Percentiles rank a stretch among this genome's conserved stretches.
These are phyloP conservation scores for Nemania serpens DNA, from an alignment of 2,329 filamentous ascomycete species.

Conservation along the genomic window DNA sequence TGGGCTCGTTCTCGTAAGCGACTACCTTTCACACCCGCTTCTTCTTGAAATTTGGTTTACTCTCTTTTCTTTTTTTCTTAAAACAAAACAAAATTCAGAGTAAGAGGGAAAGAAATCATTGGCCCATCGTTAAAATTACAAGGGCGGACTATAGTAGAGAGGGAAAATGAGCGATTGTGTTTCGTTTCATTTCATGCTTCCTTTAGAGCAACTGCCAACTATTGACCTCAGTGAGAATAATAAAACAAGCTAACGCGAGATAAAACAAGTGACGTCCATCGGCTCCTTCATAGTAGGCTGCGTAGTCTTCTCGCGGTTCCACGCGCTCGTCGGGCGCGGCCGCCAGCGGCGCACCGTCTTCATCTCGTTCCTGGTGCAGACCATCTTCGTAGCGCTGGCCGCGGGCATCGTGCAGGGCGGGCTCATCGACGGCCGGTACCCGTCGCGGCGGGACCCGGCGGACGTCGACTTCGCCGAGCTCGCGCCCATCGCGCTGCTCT, in stretches of 20 bases:
- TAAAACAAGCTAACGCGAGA: background rate
- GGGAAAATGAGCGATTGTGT: too few species aligned
- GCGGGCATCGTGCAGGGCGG: slow-evolving; percentile 39
- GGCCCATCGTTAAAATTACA: too few species aligned
- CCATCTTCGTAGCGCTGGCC: slow-evolving; percentile 35
- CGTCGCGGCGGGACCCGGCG: slow-evolving; percentile 31
- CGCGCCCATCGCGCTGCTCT: slow-evolving; percentile 51
- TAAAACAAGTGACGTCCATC: slow-evolving; percentile 44
- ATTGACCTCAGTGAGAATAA: background rate
- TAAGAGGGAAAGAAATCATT: too few species aligned
- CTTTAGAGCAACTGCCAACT: background rate
- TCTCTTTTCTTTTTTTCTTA: too few species aligned
- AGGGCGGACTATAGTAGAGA: too few species aligned
- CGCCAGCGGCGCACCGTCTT: slow-evolving; percentile 38
- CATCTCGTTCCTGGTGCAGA: slow-evolving; percentile 38
- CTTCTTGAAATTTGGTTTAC: background rate
- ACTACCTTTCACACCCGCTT: background rate
- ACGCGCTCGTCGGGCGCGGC: slow-evolving; percentile 37
- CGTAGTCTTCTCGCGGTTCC: slow-evolving; percentile 45
- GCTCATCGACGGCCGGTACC: slow-evolving; percentile 38
- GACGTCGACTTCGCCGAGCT: slow-evolving; percentile 38
- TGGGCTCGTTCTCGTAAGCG: slow-evolving; percentile 47
- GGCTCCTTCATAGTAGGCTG: slow-evolving; percentile 49
- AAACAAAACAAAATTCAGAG: too few species aligned
- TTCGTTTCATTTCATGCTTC: too few species aligned